Evolutionary conservation across 177 flowering plant genomes (phyloP).

Genomic region (Telopea speciosissima): DNA sequence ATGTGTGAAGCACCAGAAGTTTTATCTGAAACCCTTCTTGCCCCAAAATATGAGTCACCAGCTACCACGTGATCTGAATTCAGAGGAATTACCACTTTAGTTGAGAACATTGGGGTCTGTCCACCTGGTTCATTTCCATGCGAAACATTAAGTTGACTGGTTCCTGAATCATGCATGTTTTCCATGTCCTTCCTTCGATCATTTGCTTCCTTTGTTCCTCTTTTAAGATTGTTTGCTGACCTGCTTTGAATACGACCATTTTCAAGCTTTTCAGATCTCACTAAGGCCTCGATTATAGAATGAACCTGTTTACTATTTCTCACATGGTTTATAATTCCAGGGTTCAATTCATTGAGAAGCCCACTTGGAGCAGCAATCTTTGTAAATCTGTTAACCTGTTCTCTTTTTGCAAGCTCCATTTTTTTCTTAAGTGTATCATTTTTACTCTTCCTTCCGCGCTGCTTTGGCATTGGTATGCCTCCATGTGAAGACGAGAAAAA

Average conservation of each 20-base stretch:
- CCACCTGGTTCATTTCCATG: slow-evolving; percentile 17
- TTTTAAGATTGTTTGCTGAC: slow-evolving; percentile 18
- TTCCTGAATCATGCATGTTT: slow-evolving; percentile 17
- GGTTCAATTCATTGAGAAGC: slow-evolving; percentile 73
- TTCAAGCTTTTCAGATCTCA: slow-evolving; percentile 56
- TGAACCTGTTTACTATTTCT: slow-evolving; percentile 92
- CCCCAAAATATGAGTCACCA: slow-evolving; percentile 19
- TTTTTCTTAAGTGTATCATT: slow-evolving; percentile 51
- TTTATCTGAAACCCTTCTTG: slow-evolving; percentile 11
- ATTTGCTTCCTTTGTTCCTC: slow-evolving; percentile 25
- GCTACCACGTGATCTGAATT: slow-evolving; percentile 20
- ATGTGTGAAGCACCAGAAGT: slow-evolving; percentile 17
- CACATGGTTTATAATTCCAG: slow-evolving; percentile 93
- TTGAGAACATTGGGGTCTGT: slow-evolving; percentile 16
- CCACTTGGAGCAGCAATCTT: slow-evolving; percentile 95
- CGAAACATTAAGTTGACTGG: slow-evolving; percentile 5
- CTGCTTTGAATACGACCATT: slow-evolving; percentile 25
- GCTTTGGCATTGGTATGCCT: slow-evolving; percentile 57
- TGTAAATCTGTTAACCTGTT: slow-evolving; percentile 72
- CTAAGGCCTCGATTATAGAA: slow-evolving; percentile 83
- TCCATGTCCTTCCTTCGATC: slow-evolving; percentile 18
- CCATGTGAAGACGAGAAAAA: slow-evolving; percentile 61
- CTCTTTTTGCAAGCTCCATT: slow-evolving; percentile 79
- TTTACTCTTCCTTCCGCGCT: slow-evolving; percentile 54
- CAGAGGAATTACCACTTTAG: slow-evolving; percentile 9